Conservation (phyloP, 1,284 basidiomycete species). For the Ustilago curta region DNA sequence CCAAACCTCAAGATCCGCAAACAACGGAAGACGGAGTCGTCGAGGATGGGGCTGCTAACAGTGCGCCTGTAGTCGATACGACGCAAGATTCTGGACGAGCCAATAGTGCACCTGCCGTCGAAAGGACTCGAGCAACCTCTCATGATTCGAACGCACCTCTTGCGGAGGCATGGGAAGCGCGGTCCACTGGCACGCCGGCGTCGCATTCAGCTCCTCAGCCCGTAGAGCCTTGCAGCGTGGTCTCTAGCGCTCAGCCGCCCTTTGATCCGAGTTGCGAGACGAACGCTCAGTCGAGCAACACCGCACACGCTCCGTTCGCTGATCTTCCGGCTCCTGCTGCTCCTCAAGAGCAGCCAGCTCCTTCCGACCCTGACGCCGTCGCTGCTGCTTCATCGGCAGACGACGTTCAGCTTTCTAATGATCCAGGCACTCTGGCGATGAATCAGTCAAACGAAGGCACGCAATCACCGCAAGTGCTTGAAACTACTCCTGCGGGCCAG, state of each 20-base stretch:
- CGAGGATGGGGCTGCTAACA: neutral
- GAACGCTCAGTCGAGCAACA: too few relatives aligned
- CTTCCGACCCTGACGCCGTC: too few relatives aligned
- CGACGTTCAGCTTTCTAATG: too few relatives aligned
- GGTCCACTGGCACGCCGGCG: neutral
- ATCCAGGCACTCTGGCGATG: too few relatives aligned
- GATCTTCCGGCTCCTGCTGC: too few relatives aligned
- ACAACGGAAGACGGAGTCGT: neutral
- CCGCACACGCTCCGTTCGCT: too few relatives aligned
- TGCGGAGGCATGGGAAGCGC: neutral
- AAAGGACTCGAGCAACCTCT: neutral
- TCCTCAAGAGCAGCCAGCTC: too few relatives aligned
- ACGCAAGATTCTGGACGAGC: neutral
- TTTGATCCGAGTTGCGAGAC: neutral
- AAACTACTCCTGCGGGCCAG: neutral
- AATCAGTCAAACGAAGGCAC: neutral
- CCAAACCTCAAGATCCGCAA: neutral
- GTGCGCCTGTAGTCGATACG: neutral
- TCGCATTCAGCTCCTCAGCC: neutral
- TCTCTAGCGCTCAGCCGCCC: neutral
- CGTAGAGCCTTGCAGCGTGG: neutral
- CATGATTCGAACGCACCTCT: constrained; percentile 12
- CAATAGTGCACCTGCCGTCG: neutral
- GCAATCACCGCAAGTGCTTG: neutral
- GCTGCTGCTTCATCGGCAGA: too few relatives aligned